Evolutionary conservation across 805 yeast species (phyloP).

Genomic region (Clavispora santaluciae): DNA sequence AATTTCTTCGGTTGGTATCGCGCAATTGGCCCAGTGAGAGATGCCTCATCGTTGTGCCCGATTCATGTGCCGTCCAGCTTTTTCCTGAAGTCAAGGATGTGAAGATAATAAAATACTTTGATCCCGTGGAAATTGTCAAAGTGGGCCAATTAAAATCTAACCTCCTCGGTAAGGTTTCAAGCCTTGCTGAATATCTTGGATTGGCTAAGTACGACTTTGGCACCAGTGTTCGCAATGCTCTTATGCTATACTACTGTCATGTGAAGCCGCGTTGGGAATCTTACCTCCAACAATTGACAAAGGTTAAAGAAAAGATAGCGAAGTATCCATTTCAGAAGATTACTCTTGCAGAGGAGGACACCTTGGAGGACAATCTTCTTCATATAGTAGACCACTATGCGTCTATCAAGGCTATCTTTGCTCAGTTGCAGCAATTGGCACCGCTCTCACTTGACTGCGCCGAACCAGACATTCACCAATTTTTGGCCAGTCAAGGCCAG

Average conservation of each 20-base stretch:
- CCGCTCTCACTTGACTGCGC: constrained; percentile 1
- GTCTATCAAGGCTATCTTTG: constrained; percentile 5
- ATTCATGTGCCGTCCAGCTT: constrained; percentile 9
- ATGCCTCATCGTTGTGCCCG: constrained; percentile 10
- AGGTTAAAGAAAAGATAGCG: neutral
- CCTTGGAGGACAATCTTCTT: neutral
- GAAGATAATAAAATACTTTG: neutral
- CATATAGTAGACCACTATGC: constrained; percentile 7
- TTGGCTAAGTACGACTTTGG: constrained; percentile 12
- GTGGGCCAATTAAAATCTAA: constrained; percentile 1
- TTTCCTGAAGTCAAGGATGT: neutral
- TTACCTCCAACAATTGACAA: constrained; percentile 5
- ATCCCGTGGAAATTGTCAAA: neutral
- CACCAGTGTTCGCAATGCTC: constrained; percentile 15
- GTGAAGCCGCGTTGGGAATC: constrained; percentile 17
- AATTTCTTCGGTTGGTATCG: neutral
- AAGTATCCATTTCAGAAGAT: constrained; percentile 11
- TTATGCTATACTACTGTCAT: constrained; percentile 17
- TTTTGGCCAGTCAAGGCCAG: neutral
- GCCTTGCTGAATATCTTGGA: constrained; percentile 13
- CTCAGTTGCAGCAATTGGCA: constrained; percentile 5
- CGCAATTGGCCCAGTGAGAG: neutral
- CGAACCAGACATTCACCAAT: constrained; percentile 1
- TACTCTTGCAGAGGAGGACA: neutral
- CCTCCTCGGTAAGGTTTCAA: constrained; percentile 8